Base-by-base conservation (phyloP, 2,329 filamentous ascomycete genomes). In the Dendrostoma leiphaemia region DNA sequence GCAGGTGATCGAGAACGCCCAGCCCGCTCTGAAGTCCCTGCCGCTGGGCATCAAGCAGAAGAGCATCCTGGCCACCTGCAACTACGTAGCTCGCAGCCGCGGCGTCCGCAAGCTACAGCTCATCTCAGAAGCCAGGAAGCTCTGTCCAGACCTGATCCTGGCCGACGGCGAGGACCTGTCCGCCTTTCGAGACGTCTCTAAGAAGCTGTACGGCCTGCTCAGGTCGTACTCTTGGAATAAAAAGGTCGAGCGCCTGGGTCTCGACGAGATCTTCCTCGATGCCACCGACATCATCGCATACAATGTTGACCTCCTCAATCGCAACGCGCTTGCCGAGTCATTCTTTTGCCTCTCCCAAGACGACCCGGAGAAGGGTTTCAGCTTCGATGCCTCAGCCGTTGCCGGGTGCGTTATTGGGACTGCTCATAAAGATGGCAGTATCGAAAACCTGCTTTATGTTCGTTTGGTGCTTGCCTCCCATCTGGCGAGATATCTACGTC, bases 31-130 rank as follows among this genome's bases (percentile, higher is more conserved):
- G 54, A 90, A 84, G 65, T 77, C 80, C 1, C 73, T 88, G 17
- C 90, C 91, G 6, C 75, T 97, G 31, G 92, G 91, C 32, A 85
- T 96, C 55, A 89, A 92, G 70, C 92, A 97, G 71, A 97, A 97
- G 72, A 90, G 91, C 67, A 96, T 97, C 52, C 79, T 94, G 37
- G 90, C 92, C 21, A 96, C 91, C 4, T 95, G 90, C 79, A 97
- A 97, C 72, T 97, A 97, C 70, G 90, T 89, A 67, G 93, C 93
- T 21, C 85, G 93, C 32, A 76, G 84, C 48, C 80, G 73, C n/a
- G 84, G 84, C 51, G 78, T 92, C 51, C 78, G 82, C 69, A 97
- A 99, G 74, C 79, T 97, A 57, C 91, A 95, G 78, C 81, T 91
- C 60, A 85, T 97, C 66, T 82, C 79, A 50, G 91, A 97, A 59